phyloP scores from a whole-genome alignment of 306 rosid genomes.

The Trifolium repens region DNA sequence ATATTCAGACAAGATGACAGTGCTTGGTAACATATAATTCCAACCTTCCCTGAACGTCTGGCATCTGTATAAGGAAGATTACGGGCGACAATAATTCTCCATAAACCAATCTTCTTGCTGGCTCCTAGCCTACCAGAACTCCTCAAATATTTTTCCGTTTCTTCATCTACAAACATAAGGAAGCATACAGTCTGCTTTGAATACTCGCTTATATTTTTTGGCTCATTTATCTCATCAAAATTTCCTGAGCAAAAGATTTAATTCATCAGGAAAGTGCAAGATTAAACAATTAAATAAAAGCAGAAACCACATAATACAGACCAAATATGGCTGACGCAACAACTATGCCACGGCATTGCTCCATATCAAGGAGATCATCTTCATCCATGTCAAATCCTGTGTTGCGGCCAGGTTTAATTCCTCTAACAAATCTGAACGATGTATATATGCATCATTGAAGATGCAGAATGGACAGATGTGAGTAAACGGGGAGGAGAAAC shows the following conservation, averaged over 20 bases:
- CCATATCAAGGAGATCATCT: constrained; percentile 76
- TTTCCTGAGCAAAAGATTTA: constrained; percentile 62
- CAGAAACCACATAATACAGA: constrained; percentile 43
- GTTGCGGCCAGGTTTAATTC: constrained; percentile 79
- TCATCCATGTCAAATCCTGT: constrained; percentile 89
- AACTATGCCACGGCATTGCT: constrained; percentile 83
- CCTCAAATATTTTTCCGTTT: constrained; percentile 68
- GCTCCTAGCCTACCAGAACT: constrained; percentile 60
- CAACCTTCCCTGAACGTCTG: constrained; percentile 90
- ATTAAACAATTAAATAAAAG: constrained; percentile 25
- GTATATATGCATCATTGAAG: constrained; percentile 43
- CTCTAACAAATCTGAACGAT: constrained; percentile 74
- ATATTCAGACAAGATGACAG: constrained; percentile 9
- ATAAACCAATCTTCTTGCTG: constrained; percentile 74
- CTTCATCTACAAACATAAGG: constrained; percentile 88
- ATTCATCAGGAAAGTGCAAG: constrained; percentile 41
- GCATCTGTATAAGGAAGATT: constrained; percentile 82
- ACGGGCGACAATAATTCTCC: constrained; percentile 79
- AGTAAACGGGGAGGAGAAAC: constrained; percentile 22
- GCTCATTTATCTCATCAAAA: constrained; percentile 90
- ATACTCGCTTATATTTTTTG: constrained; percentile 67
- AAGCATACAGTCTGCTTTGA: constrained; percentile 86
- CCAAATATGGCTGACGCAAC: constrained; percentile 96
- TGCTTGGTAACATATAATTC: constrained; percentile 34
- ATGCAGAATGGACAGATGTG: constrained; percentile 34